Evolutionary conservation across 2,329 filamentous ascomycete genomes (phyloP), one percentile per base, ranked within the genome.

Genomic region (Cordyceps fumosorosea): DNA sequence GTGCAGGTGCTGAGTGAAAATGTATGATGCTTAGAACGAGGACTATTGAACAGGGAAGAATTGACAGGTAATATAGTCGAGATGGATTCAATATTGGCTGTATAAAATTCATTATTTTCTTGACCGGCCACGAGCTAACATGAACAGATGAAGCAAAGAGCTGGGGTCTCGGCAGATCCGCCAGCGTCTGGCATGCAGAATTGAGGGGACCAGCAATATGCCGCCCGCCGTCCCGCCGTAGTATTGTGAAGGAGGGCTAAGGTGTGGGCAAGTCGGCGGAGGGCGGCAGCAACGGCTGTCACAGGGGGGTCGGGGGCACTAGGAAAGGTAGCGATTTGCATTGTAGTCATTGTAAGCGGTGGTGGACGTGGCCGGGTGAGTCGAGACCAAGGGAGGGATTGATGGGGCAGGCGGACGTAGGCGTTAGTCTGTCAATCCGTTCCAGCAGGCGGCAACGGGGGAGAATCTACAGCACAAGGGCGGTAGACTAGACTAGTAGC

Each of bases 401-500:
- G n/a, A n/a, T n/a, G n/a, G 16, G n/a, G 6, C 16, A 44, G 42
- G 7, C 16, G 18, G 16, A n/a, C 16, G 1, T 44, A n/a, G 42
- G 42, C 42, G 16, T 44, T 29, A 44, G 47, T 42, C 8, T 48
- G 58, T 8, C 58, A 34, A 60, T 60, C 50, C 58, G 58, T 60
- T 54, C 58, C 58, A 54, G 50, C 26, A 26, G 20, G 29, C 40
- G 50, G 51, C 50, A 26, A 47, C 37, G 24, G 37, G 10, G 57
- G 37, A 12, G n/a, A 24, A 18, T 48, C 40, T 55, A 55, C 20
- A 16, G 58, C 42, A 12, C 18, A 40, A 24, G 57, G 56, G 26
- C 16, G n/a, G 12, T 2, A n/a, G n/a, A 6, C 24, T 14, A 37
- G 34, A 3, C 29, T 7, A 7, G 29, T 29, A 1, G 29, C 5